Evolutionary conservation across 169 alveolate species (phyloP), one percentile per base, ranked within the genome.

Genomic region (Eimeria praecox): DNA sequence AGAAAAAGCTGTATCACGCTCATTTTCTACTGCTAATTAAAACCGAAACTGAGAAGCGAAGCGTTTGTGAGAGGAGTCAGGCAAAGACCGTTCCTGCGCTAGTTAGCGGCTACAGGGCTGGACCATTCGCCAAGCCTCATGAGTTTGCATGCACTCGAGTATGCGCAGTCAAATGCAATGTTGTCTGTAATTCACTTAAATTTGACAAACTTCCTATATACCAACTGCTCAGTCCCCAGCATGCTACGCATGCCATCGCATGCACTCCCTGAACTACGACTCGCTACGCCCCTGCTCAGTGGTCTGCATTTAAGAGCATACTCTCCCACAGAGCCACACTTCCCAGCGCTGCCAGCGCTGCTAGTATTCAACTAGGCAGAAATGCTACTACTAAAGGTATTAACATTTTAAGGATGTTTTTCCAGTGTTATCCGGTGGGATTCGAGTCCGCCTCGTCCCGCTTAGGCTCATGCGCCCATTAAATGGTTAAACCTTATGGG

Each of bases 101-200:
- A 18, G 83, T 73, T 35, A 40, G 52, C 8, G 22, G 83, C 52
- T 22, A 3, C 83, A 35, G 83, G 83, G 83, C 83, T 73, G 83
- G 83, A 73, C 83, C 83, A 73, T 22, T 73, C 83, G n/a, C 40
- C 83, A 73, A 20, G 83, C 54, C 83, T 73, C 12, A n/a, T n/a
- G 33, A 66, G 83, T 16, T 73, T 24, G 83, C 83, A 73, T 73
- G 83, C 83, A 20, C 24, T 18, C 83, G 14, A 3, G 33, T 38
- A 2, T n/a, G 83, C 38, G 83, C 0, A 38, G 9, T 38, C 52
- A 30, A 40, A 38, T 22, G 10, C 14, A n/a, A 2, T 38, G n/a
- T 16, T 14, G 83, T 38, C 6, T 38, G 33, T 35, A 73, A 9
- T 20, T 16, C 6, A 12, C 24, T 20, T 73, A 0, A 14, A n/a